These are phyloP conservation scores for Dactylellina sp. DNA, from an alignment of 2,329 filamentous ascomycete species.

Conservation along the genomic window DNA sequence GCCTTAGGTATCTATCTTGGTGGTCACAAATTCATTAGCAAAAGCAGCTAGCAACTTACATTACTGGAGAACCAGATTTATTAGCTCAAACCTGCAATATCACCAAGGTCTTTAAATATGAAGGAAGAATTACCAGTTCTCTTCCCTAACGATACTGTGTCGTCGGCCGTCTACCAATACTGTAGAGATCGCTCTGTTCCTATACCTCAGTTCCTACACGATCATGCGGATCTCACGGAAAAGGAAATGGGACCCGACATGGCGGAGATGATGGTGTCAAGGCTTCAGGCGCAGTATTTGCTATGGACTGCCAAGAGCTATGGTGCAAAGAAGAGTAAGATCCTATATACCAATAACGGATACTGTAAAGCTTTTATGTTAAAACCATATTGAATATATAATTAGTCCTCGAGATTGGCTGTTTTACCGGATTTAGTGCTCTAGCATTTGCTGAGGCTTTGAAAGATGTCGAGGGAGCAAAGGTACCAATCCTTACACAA, in stretches of 20 bases:
- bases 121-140: conserved; percentile 49
- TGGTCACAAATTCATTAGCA: no score
- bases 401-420: conserved; percentile 63
- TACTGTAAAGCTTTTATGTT: neutral
- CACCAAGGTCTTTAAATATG: conserved; percentile 17
- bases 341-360: no score
- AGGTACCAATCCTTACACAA: conserved; percentile 43
- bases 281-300: conserved; percentile 59
- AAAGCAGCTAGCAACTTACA: no score
- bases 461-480: conserved; percentile 58
- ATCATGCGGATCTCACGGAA: conserved; percentile 57
- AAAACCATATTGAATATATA: neutral
- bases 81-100: no score
- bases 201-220: conserved; percentile 50
- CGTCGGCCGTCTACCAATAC: conserved; percentile 58
- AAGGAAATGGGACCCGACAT: conserved; percentile 28
- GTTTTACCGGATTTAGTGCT: conserved; percentile 62
- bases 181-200: conserved; percentile 57
- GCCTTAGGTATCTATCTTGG: no score
- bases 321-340: conserved; percentile 55
- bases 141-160: conserved; percentile 58
- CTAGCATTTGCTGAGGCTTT: conserved; percentile 62
- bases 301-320: conserved; percentile 57
- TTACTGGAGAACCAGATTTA: no score
- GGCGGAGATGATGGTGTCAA: conserved; percentile 59